These are phyloP conservation scores for Fraxinus latifolia DNA, from an alignment of 305 asterid genomes.

Conservation along the genomic window DNA sequence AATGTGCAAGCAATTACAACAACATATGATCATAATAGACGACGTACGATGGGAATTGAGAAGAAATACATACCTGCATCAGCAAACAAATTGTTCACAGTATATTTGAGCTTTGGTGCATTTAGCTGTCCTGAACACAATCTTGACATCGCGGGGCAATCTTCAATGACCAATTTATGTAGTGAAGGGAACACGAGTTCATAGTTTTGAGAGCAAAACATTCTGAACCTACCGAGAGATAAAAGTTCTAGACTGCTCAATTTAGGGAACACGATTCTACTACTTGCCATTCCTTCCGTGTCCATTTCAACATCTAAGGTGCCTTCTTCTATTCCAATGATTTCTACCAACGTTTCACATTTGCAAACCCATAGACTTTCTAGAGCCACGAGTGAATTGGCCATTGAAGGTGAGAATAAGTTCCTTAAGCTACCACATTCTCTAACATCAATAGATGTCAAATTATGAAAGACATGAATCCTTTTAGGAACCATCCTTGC, in stretches of 20 bases:
- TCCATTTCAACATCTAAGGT: not conserved
- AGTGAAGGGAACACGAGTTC: not conserved
- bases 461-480: not conserved
- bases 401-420: slow-evolving; percentile 11
- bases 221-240: not conserved
- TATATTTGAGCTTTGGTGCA: not conserved
- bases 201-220: not conserved
- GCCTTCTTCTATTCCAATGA: not conserved
- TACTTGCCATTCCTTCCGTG: not conserved
- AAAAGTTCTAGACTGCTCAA: not conserved
- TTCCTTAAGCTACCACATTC: not conserved
- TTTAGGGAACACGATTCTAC: not conserved
- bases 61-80: not conserved
- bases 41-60: not conserved
- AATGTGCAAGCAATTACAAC: not conserved
- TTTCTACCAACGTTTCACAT: not conserved
- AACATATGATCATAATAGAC: too few species aligned
- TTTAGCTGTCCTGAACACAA: not conserved
- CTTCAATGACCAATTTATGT: not conserved
- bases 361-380: not conserved
- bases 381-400: slow-evolving; percentile 6
- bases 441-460: not conserved
- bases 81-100: not conserved
- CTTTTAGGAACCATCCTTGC: slow-evolving; percentile 4
- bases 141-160: not conserved